These are phyloP conservation scores for Yarrowia alimentaria DNA, from an alignment of 805 yeast genomes.

Conservation along the genomic window DNA sequence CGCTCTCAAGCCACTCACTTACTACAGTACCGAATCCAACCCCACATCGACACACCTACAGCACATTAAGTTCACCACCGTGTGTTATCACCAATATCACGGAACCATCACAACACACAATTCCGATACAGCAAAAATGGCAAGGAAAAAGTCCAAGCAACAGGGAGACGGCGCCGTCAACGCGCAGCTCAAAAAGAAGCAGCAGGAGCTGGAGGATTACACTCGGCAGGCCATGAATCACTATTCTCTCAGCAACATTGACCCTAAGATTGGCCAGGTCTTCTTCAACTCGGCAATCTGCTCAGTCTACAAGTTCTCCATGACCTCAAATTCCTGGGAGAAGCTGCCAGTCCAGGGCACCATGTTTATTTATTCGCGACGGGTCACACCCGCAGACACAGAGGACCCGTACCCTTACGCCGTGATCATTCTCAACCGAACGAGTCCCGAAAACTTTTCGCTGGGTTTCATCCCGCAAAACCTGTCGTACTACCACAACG, in stretches of 20 bases:
- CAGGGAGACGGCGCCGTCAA: conserved; percentile 2
- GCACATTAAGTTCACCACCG: too few species aligned
- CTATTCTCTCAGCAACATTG: conserved; percentile 40
- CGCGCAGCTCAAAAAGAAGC: conserved; percentile 22
- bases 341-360: conserved; percentile 43
- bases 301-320: conserved; percentile 42
- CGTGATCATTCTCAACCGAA: conserved; percentile 41
- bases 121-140: background rate
- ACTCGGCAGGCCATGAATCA: conserved; percentile 36
- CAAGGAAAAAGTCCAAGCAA: conserved; percentile 22
- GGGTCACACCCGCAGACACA: conserved; percentile 27
- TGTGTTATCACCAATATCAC: too few species aligned
- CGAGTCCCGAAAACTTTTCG: conserved; percentile 37
- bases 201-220: conserved; percentile 21
- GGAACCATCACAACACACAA: background rate
- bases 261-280: conserved; percentile 40
- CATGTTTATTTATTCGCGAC: conserved; percentile 42
- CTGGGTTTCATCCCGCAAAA: conserved; percentile 40
- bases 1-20: too few species aligned
- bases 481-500: conserved; percentile 29
- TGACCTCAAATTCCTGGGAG: conserved; percentile 41
- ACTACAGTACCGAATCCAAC: too few species aligned
- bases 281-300: conserved; percentile 43
- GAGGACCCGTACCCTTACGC: conserved; percentile 40
- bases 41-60: too few species aligned